Evolutionary conservation across 78 protist genomes (phyloP), one percentile per base, ranked within the genome.

Genomic region (Guillardia theta): DNA sequence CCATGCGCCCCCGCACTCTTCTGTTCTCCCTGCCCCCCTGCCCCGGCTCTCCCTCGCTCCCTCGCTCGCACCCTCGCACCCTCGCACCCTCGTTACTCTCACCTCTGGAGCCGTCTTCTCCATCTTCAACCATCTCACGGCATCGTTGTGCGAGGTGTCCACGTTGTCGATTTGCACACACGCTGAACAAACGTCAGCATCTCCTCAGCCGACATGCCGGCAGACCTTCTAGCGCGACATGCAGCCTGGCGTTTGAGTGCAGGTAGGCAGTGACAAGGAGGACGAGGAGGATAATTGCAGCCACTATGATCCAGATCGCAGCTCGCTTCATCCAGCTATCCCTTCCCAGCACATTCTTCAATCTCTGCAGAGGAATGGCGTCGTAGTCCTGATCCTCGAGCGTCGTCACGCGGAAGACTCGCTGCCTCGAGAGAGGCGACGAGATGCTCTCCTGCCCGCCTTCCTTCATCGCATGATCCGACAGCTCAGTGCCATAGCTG

Each of bases 391-490:
- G 45, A 43, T 70, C 83, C 45, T 24, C 83, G 45, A 70, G 41
- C 83, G 83, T 70, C 6, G 83, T 70, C 45, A 70, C 83, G 15
- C 83, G 83, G 83, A 70, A 70, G 36, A 70, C 83, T 70, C 83
- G 9, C 83, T 70, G 83, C 41, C 36, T 12, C 41, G 83, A 22
- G 4, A 24, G 39, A 3, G 70, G 39, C 27, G 21, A 27, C 70
- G 70, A 58, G 39, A 27, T 58, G 27, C 39, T 24, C 27, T 24
- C 70, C 70, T 58, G 39, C 70, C 27, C 70, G 27, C 27, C 70
- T 24, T 58, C 70, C 6, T 30, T 30, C 6, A 30, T 9, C 4
- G 70, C 21, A 30, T 58, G 70, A 24, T 58, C 70, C 27, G 27
- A 24, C 2, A 58, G 70, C 70, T 58, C 70, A 27, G 2, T 58